Percentiles rank a stretch among this genome's conserved stretches.
phyloP scores from a whole-genome alignment of 2,329 filamentous ascomycete genomes.

The Penicillium sp. region DNA sequence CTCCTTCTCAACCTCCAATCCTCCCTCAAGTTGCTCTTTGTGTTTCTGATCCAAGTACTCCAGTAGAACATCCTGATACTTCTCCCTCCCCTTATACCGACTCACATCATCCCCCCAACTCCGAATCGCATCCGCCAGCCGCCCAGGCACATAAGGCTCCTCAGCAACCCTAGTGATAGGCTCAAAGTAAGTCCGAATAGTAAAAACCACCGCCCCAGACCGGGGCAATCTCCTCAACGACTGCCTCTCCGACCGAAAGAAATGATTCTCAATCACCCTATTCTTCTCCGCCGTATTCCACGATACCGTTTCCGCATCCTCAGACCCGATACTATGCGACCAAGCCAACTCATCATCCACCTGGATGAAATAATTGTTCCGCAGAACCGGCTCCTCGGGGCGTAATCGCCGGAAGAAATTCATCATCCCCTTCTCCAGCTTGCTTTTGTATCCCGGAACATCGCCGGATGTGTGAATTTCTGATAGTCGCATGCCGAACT shows the following conservation, averaged over 20 bases:
- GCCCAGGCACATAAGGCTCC: slow-evolving; percentile 74
- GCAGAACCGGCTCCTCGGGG: slow-evolving; percentile 63
- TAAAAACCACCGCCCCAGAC: slow-evolving; percentile 65
- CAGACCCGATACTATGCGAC: slow-evolving; percentile 71
- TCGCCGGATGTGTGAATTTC: slow-evolving; percentile 77
- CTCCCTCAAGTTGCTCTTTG: slow-evolving; percentile 66
- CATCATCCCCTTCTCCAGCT: slow-evolving; percentile 74
- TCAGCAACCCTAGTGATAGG: slow-evolving; percentile 65
- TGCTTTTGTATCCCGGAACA: slow-evolving; percentile 69
- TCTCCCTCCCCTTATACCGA: slow-evolving; percentile 73
- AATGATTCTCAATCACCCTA: slow-evolving; percentile 69
- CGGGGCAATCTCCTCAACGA: slow-evolving; percentile 62
- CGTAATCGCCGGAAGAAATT: slow-evolving; percentile 74
- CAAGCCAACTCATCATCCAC: slow-evolving; percentile 76
- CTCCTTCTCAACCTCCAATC: slow-evolving; percentile 62
- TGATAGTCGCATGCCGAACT: slow-evolving; percentile 73
- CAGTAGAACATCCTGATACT: slow-evolving; percentile 69
- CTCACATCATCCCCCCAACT: slow-evolving; percentile 80
- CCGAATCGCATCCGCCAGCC: slow-evolving; percentile 72
- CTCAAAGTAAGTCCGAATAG: slow-evolving; percentile 77
- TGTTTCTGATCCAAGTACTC: slow-evolving; percentile 75
- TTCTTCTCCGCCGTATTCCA: slow-evolving; percentile 78
- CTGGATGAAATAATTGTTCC: slow-evolving; percentile 87
- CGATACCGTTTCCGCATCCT: slow-evolving; percentile 63
- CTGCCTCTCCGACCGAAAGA: slow-evolving; percentile 75